These are phyloP conservation scores for Neltuma alba DNA, from an alignment of 306 rosid genomes.

Conservation along the genomic window DNA sequence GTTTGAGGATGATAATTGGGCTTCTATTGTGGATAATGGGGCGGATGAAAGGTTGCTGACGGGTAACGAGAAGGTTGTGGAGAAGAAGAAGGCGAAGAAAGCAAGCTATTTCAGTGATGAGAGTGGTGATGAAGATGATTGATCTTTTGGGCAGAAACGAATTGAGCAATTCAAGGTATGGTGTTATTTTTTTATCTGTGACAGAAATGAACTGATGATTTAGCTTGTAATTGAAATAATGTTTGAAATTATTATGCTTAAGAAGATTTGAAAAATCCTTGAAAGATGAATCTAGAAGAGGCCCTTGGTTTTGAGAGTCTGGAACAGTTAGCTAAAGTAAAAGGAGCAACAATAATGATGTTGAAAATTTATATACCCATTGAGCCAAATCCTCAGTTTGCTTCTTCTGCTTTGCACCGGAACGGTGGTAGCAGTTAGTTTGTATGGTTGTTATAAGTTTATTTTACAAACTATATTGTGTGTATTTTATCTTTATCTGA, in stretches of 20 bases:
- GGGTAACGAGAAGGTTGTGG: conserved; percentile 39
- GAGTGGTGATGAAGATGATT: conserved; percentile 70
- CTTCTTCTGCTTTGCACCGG: not conserved
- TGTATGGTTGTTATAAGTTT: not conserved
- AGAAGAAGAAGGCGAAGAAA: conserved; percentile 62
- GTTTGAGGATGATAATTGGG: conserved; percentile 89
- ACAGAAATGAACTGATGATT: not conserved
- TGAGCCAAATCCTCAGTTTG: not conserved
- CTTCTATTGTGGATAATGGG: conserved; percentile 73
- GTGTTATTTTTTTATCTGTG: not conserved
- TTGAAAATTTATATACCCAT: not conserved
- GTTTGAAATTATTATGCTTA: not conserved
- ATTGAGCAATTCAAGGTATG: conserved; percentile 16
- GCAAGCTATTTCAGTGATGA: conserved; percentile 82
- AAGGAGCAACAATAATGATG: not conserved
- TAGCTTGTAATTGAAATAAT: not conserved
- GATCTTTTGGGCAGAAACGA: not conserved
- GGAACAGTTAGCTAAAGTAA: not conserved
- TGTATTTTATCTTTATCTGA: not conserved
- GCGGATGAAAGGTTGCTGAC: conserved; percentile 47
- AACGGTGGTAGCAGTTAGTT: not conserved
- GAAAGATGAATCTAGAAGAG: not conserved
- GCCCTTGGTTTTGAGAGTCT: not conserved
- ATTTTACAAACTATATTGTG: not conserved
- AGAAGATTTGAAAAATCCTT: not conserved